Conservation (phyloP, 2,329 filamentous ascomycete species). For the Myriosclerotinia scirpicola region DNA sequence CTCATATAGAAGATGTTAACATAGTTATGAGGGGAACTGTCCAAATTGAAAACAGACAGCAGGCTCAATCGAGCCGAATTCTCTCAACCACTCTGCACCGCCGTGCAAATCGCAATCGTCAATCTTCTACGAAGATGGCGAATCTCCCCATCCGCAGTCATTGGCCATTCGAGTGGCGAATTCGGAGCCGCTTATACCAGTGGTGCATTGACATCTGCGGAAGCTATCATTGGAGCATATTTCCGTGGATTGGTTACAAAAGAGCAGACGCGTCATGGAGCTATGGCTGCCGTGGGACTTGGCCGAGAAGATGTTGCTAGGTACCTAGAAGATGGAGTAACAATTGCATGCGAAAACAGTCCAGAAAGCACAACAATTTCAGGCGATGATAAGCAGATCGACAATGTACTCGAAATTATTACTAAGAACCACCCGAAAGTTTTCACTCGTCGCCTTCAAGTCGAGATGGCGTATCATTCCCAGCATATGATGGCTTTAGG, state of each 20-base stretch:
- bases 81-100: conserved; percentile 46
- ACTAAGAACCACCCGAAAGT: conserved; percentile 24
- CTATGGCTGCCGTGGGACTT: conserved; percentile 8
- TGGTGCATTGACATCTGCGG: conserved; percentile 37
- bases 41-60: neutral
- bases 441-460: conserved; percentile 39
- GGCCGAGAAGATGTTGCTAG: neutral
- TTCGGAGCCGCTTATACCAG: conserved; percentile 49
- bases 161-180: conserved; percentile 47
- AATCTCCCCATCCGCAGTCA: conserved; percentile 42
- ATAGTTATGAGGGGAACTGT: conserved; percentile 1
- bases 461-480: conserved; percentile 48
- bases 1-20: neutral
- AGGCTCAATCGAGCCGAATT: conserved; percentile 23
- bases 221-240: conserved; percentile 49
- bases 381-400: neutral
- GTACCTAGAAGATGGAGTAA: neutral
- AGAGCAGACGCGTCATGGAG: neutral
- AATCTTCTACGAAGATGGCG: conserved; percentile 46
- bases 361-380: neutral
- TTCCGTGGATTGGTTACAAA: conserved; percentile 27
- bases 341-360: conserved; percentile 7
- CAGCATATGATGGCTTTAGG: neutral
- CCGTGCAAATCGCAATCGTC: conserved; percentile 48
- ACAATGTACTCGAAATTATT: neutral